Base-by-base conservation (phyloP, 768 basidiomycete species). In the Pisolithus sp. region DNA sequence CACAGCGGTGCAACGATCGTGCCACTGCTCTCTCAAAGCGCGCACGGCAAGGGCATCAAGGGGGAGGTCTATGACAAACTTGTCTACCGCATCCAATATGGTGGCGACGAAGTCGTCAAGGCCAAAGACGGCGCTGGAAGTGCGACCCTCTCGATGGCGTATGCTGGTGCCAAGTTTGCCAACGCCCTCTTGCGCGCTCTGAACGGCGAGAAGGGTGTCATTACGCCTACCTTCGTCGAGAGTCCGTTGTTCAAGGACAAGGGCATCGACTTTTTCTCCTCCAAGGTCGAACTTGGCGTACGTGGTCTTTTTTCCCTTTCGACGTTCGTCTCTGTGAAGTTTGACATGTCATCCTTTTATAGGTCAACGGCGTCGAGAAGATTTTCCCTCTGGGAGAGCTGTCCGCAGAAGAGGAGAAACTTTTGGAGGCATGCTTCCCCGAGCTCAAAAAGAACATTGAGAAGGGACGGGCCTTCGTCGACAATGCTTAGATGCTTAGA, bases 1-100 rank as follows among this genome's bases (percentile, higher is more conserved):
- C 95, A 99, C 83, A 89, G 86, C 37, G 95, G 95, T 53, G 78
- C 89, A n/a, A 99, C 95, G 55, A 99, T 99, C 65, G 89, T 99
- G 23, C 95, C 95, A 37, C 80, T 99, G 47, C 83, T 99, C 62
- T 93, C 90, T 18, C 95, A 99, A 71, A 78, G 78, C 28, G 50
- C 69, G 34, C 67, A 81, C 57, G 91, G 89, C 57, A 84, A 86
- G 71, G 68, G 62, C n/a, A 72, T 97, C 65, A 71, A 76, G 44
- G 87, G 89, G 54, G 89, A 92, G 68, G 75, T 68, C 34, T 87
- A 86, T 64, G 76, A 81, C 26, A 81, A 83, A 65, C 78, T 97
- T 56, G 86, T 99, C 50, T 73, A 95, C 75, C 82, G 95, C 52
- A 97, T 98, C 66, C 95, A 99, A 69, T 98, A 82, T 60, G 95